These are phyloP conservation scores for Akanthomyces dipterigenus DNA, from an alignment of 2,329 filamentous ascomycete genomes.

Conservation along the genomic window DNA sequence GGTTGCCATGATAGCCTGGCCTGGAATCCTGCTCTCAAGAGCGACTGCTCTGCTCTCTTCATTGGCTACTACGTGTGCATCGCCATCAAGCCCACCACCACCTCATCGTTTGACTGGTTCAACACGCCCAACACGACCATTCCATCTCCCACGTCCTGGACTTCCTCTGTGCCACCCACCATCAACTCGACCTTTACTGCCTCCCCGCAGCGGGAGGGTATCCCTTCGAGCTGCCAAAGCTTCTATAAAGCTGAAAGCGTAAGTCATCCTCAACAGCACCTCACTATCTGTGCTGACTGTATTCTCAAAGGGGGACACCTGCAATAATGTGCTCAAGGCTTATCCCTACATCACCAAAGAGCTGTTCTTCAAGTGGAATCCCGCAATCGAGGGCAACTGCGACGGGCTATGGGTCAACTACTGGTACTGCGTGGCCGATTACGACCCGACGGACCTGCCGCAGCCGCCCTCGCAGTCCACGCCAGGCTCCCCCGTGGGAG, in stretches of 20 bases:
- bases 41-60: constrained; percentile 14
- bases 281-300: not conserved
- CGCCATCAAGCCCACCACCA: not conserved
- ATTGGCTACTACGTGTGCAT: constrained; percentile 8
- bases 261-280: not conserved
- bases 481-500: not conserved
- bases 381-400: constrained; percentile 18
- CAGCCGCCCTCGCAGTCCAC: constrained; percentile 15
- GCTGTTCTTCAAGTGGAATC: constrained; percentile 24
- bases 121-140: constrained; percentile 3
- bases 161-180: not conserved
- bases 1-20: not conserved
- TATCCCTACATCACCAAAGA: constrained; percentile 17
- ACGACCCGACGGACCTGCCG: constrained; percentile 4
- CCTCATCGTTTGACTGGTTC: not conserved
- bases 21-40: constrained; percentile 14
- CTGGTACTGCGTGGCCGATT: constrained; percentile 19
- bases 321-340: constrained; percentile 9
- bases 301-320: constrained; percentile 8
- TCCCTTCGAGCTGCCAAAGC: constrained; percentile 11
- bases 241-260: constrained; percentile 12
- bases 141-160: not conserved
- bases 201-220: constrained; percentile 1
- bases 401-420: constrained; percentile 18
- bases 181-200: constrained; percentile 4